A percentile compares a stretch with the other conserved stretches of the same genome.
These are phyloP conservation scores for Gnaphalium uliginosum DNA, from an alignment of 129 eudicot genomes.

Conservation along the genomic window DNA sequence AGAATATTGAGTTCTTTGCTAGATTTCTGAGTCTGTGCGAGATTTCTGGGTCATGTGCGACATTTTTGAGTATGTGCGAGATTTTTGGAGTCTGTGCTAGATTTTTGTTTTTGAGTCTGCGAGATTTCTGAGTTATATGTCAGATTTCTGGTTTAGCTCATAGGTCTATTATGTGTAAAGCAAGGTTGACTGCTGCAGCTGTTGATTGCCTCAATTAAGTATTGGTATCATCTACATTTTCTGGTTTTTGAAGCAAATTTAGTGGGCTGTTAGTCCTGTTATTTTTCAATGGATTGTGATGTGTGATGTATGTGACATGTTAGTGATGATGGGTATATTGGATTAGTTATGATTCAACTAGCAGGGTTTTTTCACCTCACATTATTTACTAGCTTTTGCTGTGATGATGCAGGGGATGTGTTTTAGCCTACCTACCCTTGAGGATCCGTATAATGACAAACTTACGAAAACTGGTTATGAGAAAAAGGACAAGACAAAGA, in stretches of 20 bases:
- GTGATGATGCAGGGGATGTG: slow-evolving; percentile 65
- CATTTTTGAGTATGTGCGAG: too few relatives aligned
- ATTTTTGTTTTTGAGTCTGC: too few relatives aligned
- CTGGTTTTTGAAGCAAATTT: not conserved
- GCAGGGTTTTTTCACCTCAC: not conserved
- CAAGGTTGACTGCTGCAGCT: too few relatives aligned
- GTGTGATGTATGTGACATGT: not conserved
- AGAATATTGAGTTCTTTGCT: too few relatives aligned
- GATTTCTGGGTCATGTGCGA: too few relatives aligned
- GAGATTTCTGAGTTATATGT: too few relatives aligned
- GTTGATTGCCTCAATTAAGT: too few relatives aligned
- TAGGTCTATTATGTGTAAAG: too few relatives aligned
- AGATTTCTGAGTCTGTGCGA: too few relatives aligned
- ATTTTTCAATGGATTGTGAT: not conserved
- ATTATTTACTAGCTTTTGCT: slow-evolving; percentile 1
- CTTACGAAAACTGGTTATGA: slow-evolving; percentile 31
- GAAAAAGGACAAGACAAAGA: slow-evolving; percentile 34
- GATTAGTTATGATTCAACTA: not conserved
- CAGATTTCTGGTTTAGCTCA: too few relatives aligned
- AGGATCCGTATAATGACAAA: slow-evolving; percentile 81
- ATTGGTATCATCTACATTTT: not conserved
- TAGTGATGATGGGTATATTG: not conserved
- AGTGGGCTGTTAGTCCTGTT: not conserved
- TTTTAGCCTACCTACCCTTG: slow-evolving; percentile 79
- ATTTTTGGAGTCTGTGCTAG: too few relatives aligned